Base-by-base conservation (phyloP, 129 eudicot genomes). In the Ambrosia artemisiifolia region DNA sequence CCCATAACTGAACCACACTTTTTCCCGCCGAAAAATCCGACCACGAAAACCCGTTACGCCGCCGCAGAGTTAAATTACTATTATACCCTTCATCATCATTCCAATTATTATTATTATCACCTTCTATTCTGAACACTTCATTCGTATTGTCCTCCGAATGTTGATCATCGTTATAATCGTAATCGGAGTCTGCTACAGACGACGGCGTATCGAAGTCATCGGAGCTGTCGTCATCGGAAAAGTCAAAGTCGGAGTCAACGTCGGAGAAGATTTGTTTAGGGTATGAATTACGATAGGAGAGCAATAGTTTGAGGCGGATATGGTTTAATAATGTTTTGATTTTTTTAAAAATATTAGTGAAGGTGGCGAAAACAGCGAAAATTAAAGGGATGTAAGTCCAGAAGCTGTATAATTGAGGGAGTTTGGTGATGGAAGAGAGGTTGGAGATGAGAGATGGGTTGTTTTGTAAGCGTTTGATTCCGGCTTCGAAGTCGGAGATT, bases 1-100 rank as follows among this genome's bases (percentile, higher is more conserved):
- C 98, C 98, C 98, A 93, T 30, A 93, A 73, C 87, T 85, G 84
- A 0, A 93, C 98, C 17, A 93, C 98, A 46, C 85, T 87, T 11
- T 84, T 87, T 3, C 91, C 92, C 57, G 83, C 79, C 0, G 90
- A 24, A 40, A 92, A 87, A 10, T 92, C 97, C 73, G 91, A 77
- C 96, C 85, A 86, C 4, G 85, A 71, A 13, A 84, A 84, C 53
- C 80, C 53, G 7, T 82, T 78, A 12, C 84, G 67, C 32, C 85
- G 83, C 47, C 85, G 88, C 75, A 84, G 85, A 44, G 64, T 72
- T 43, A 73, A 83, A 65, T 72, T 69, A 54, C 79, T 80, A n/a
- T 77, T 62, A 43, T 33, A 51, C 67, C 83, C 62, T 17, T 30
- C 44, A 40, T 38, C 10, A n/a, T n/a, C n/a, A 6, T 38, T 38